Conservation (phyloP, 2,329 filamentous ascomycete genomes). For the Fusarium circinatum region DNA sequence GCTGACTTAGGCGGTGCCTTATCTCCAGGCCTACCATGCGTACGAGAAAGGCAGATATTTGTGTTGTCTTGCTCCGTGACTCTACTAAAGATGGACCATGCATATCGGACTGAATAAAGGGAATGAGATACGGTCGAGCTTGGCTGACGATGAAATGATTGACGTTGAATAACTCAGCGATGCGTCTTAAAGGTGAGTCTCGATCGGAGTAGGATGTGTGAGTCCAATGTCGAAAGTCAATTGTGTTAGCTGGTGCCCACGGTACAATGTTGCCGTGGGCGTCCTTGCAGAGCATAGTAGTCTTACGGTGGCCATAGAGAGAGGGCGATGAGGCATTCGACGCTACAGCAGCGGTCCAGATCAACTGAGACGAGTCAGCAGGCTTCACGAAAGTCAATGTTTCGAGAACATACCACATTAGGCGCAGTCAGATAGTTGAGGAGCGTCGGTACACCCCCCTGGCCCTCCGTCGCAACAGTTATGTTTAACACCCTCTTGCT, state of each 20-base stretch:
- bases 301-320: slow-evolving; percentile 72
- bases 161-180: slow-evolving; percentile 88
- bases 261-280: slow-evolving; percentile 76
- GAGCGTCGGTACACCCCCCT: slow-evolving; percentile 81
- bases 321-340: slow-evolving; percentile 76
- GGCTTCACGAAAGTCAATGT: neutral
- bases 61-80: slow-evolving; percentile 67
- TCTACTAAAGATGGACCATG: slow-evolving; percentile 75
- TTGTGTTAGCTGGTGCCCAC: slow-evolving; percentile 73
- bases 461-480: slow-evolving; percentile 80
- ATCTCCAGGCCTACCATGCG: slow-evolving; percentile 80
- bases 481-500: slow-evolving; percentile 93
- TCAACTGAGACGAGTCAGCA: slow-evolving; percentile 63
- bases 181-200: slow-evolving; percentile 72
- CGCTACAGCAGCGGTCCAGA: slow-evolving; percentile 81
- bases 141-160: slow-evolving; percentile 97
- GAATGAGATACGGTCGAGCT: slow-evolving; percentile 87
- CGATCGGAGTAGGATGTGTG: slow-evolving; percentile 72
- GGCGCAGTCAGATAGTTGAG: slow-evolving; percentile 94
- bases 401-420: slow-evolving; percentile 76
- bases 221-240: slow-evolving; percentile 75
- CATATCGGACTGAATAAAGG: slow-evolving; percentile 84
- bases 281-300: slow-evolving; percentile 80
- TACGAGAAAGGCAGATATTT: slow-evolving; percentile 67
- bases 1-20: slow-evolving; percentile 81